These are phyloP conservation scores for Globisporangium viniferum DNA, from an alignment of 352 stramenopile species.

Conservation along the genomic window DNA sequence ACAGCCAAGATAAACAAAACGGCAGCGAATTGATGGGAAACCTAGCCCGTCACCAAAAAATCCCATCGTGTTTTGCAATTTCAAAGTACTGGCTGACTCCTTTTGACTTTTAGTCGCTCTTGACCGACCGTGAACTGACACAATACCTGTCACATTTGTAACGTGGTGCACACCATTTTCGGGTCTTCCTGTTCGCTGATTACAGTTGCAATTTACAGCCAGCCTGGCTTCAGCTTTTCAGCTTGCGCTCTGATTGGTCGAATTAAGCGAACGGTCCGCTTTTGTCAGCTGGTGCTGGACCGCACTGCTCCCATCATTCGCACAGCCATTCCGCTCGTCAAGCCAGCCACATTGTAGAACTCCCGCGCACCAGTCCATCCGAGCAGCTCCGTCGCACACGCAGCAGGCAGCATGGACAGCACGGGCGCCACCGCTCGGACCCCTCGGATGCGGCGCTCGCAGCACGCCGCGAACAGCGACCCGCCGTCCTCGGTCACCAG, in stretches of 20 bases:
- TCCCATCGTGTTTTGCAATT: too few relatives aligned
- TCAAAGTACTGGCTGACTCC: too few relatives aligned
- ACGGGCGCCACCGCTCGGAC: slow-evolving; percentile 73
- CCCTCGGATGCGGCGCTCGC: slow-evolving; percentile 39
- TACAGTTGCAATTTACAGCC: background rate
- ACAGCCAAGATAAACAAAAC: too few relatives aligned
- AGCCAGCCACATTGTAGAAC: background rate
- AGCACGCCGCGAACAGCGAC: slow-evolving; percentile 11
- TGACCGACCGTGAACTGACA: background rate
- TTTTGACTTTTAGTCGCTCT: background rate
- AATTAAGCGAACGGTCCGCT: too few relatives aligned
- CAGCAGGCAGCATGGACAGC: slow-evolving; percentile 57
- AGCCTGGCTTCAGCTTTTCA: too few relatives aligned
- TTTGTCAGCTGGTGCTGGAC: too few relatives aligned
- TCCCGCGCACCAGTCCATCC: background rate
- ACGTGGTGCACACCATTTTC: background rate
- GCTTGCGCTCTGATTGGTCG: too few relatives aligned
- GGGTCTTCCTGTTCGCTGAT: background rate
- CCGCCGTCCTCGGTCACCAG: slow-evolving; percentile 22
- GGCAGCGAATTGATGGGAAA: too few relatives aligned
- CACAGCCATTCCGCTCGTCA: background rate
- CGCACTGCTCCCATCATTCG: background rate
- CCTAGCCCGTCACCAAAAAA: too few relatives aligned
- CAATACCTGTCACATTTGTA: background rate
- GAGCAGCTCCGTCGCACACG: too few relatives aligned